Base-by-base conservation (phyloP, 352 stramenopile species). In the Hyaloperonospora brassicae region DNA sequence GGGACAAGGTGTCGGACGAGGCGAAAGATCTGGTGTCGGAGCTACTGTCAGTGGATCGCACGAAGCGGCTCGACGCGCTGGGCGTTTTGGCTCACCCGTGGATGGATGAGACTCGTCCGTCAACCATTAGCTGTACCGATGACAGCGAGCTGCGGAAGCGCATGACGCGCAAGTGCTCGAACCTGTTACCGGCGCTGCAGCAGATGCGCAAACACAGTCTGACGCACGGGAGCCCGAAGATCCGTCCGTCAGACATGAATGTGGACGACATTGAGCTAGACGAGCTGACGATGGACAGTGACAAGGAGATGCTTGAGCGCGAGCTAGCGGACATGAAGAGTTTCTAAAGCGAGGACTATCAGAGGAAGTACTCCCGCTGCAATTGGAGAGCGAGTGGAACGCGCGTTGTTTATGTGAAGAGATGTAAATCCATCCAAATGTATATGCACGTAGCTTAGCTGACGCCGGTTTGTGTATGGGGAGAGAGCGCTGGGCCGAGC, bases 11-110 rank as follows among this genome's bases (percentile, higher is more conserved):
- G 24, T 97, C 87, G 8, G 64, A 82, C 17, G 75, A 86, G 34
- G 96, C 95, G 1, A 98, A 98, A 65, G 84, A 98, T 44, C 94
- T 98, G 53, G 96, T 99, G n/a, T 68, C 61, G 22, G 82, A 81
- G 41, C 62, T 98, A 51, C 64, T 99, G 46, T 87, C 82, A 21
- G 91, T 97, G 24, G 82, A 98, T 68, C 87, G 91, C 0, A 68
- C 58, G 4, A 59, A 85, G 48, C 72, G 88, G 10, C 64, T 93
- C 8, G 83, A 79, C 43, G 85, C 79, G 0, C 68, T 77, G 6
- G 70, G 74, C 3, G 74, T 95, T 39, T 58, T 96, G 2, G 48
- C 64, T 6, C 84, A 97, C 50, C 66, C 76, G 23, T 96, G 87
- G 86, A 94, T 95, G 77, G 75, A 75, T 25, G 62, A 70, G 21